Conservation (phyloP, 1,284 basidiomycete genomes). For the Rhizoctonia solani region DNA sequence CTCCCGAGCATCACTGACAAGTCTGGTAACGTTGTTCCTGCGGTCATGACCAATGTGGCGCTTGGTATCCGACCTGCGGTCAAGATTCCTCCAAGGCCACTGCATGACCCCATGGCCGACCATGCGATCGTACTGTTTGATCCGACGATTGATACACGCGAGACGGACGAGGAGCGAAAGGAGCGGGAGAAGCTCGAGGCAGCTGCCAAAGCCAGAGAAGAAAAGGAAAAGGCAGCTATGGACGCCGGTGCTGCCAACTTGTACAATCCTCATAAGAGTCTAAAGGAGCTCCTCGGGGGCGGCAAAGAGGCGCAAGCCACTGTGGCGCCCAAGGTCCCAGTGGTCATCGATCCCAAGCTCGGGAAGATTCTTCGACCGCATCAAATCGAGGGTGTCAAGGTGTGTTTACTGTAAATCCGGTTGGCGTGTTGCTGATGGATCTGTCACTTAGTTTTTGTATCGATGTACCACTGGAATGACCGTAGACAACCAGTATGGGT, state of each 20-base stretch:
- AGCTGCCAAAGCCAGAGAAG: slow-evolving; percentile 55
- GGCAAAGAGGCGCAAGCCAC: slow-evolving; percentile 67
- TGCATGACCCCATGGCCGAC: slow-evolving; percentile 97
- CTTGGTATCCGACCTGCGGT: slow-evolving; percentile 86
- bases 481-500: slow-evolving; percentile 90
- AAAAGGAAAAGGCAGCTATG: slow-evolving; percentile 68
- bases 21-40: slow-evolving; percentile 71
- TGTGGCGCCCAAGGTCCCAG: slow-evolving; percentile 81
- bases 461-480: slow-evolving; percentile 93
- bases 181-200: slow-evolving; percentile 72
- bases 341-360: slow-evolving; percentile 92
- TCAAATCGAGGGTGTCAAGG: slow-evolving; percentile 98
- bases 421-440: slow-evolving; percentile 36
- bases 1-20: slow-evolving; percentile 87
- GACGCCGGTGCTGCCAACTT: slow-evolving; percentile 56
- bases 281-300: slow-evolving; percentile 83
- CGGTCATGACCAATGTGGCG: slow-evolving; percentile 70
- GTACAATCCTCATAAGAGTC: slow-evolving; percentile 90
- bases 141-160: slow-evolving; percentile 90
- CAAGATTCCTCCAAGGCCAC: slow-evolving; percentile 84
- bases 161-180: slow-evolving; percentile 80
- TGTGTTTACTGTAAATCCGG: slow-evolving; percentile 46
- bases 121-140: slow-evolving; percentile 98
- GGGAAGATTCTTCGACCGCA: slow-evolving; percentile 91
- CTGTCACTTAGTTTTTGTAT: slow-evolving; percentile 79